Evolutionary conservation across 345 rosid genomes (phyloP), one percentile per base, ranked within the genome.

Genomic region (Citrus medica): DNA sequence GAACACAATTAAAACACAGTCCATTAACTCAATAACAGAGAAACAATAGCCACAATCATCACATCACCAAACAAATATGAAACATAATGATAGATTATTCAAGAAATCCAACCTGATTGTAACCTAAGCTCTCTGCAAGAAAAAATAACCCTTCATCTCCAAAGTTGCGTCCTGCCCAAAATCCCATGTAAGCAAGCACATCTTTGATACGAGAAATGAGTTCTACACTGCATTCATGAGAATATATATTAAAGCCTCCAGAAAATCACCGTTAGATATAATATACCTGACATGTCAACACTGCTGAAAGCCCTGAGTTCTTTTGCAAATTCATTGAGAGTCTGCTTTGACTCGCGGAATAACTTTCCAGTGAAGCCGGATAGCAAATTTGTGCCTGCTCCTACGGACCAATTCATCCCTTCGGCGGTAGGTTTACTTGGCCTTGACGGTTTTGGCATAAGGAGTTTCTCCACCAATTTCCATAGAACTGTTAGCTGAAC

Each of bases 401-500:
- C 92, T 40, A 92, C 84, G 1, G 96, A 92, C 95, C 94, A 95
- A 67, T 82, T 88, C 82, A 88, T 74, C 83, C 97, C 98, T 73
- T 84, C 85, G 2, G 89, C 58, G 73, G 90, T 72, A 68, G 92
- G 78, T 73, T 85, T 87, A 66, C 73, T 53, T 53, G 86, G 55
- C 80, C 79, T 83, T 40, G 82, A 72, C 32, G 86, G 83, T 84
- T 89, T 92, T 35, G 90, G 92, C 71, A 75, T 78, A 81, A 90
- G 81, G 64, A 92, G 42, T 83, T 88, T 90, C 89, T 88, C 97
- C 82, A 89, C 92, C 88, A 92, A 73, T 86, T 89, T 95, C 98
- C 96, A 93, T 76, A 95, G 72, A 91, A 95, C 99, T 95, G 98
- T 89, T 88, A 91, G 89, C 94, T 92, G 97, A 95, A 82, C 79